Conservation (phyloP, 306 rosid species). For the Adenanthera pavonina region DNA sequence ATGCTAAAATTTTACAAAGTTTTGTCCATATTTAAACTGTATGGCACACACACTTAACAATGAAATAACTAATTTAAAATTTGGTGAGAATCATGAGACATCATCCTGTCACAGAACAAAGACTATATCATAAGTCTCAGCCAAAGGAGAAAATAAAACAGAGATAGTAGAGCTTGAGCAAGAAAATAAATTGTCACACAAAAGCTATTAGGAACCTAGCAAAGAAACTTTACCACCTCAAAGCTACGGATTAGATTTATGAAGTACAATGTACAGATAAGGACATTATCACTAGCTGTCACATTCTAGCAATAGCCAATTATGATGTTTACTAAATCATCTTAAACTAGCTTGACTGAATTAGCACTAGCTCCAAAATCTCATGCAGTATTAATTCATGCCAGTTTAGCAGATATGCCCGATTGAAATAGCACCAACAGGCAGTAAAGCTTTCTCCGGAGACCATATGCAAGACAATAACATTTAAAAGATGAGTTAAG, state of each 20-base stretch:
- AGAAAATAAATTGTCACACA: not conserved
- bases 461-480: not conserved
- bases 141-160: not conserved
- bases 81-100: not conserved
- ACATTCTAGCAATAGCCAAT: not conserved
- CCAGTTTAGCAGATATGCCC: not conserved
- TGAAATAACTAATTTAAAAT: not conserved
- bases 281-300: not conserved
- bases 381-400: not conserved
- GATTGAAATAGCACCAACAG: not conserved
- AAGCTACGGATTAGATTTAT: conserved; percentile 12
- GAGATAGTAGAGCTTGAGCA: not conserved
- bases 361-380: not conserved
- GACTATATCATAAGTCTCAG: not conserved
- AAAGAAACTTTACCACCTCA: not conserved
- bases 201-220: not conserved
- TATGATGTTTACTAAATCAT: not conserved
- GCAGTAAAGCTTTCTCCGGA: not conserved
- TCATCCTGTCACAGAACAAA: not conserved
- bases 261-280: not conserved
- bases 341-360: not conserved
- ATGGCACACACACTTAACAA: not conserved
- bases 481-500: not conserved
- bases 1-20: not conserved
- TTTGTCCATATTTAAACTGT: not conserved